Evolutionary conservation across 805 yeast species (phyloP).

Genomic region (Blastobotrys chiropterorum): DNA sequence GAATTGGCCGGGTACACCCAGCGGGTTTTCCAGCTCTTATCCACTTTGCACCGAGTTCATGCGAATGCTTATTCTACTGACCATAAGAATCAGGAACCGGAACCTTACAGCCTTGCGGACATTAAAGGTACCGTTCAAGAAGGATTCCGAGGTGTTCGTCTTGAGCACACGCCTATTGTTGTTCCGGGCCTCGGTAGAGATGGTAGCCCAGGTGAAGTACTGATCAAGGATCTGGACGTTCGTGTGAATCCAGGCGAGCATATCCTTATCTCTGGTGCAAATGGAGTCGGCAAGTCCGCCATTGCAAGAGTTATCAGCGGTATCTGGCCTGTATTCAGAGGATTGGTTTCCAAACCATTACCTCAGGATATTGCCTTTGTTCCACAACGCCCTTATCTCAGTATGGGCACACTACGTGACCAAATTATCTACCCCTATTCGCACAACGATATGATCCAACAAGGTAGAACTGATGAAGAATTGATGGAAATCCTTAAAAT

Average conservation of each 20-base stretch:
- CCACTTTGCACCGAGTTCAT: constrained; percentile 79
- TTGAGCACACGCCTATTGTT: constrained; percentile 76
- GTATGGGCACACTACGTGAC: constrained; percentile 76
- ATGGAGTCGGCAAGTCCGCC: constrained; percentile 87
- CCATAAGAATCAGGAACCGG: constrained; percentile 6
- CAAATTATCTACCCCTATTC: constrained; percentile 85
- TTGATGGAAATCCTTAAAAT: constrained; percentile 60
- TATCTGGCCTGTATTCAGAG: constrained; percentile 84
- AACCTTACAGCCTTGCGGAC: constrained; percentile 37
- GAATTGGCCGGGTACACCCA: constrained; percentile 87
- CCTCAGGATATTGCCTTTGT: constrained; percentile 61
- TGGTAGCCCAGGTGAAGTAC: constrained; percentile 41
- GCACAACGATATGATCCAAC: constrained; percentile 66
- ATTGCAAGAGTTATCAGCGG: constrained; percentile 80
- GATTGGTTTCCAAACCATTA: constrained; percentile 72
- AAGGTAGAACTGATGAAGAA: constrained; percentile 65
- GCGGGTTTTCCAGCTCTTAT: constrained; percentile 67
- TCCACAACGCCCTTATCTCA: constrained; percentile 83
- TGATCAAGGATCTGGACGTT: constrained; percentile 59
- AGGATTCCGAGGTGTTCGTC: constrained; percentile 70
- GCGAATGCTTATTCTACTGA: constrained; percentile 35
- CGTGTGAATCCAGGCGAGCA: constrained; percentile 59
- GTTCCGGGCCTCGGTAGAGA: constrained; percentile 48
- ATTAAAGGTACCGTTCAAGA: constrained; percentile 76
- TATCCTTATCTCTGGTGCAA: constrained; percentile 74